Evolutionary conservation across 345 rosid species (phyloP).

Genomic region (Gossypium australe): DNA sequence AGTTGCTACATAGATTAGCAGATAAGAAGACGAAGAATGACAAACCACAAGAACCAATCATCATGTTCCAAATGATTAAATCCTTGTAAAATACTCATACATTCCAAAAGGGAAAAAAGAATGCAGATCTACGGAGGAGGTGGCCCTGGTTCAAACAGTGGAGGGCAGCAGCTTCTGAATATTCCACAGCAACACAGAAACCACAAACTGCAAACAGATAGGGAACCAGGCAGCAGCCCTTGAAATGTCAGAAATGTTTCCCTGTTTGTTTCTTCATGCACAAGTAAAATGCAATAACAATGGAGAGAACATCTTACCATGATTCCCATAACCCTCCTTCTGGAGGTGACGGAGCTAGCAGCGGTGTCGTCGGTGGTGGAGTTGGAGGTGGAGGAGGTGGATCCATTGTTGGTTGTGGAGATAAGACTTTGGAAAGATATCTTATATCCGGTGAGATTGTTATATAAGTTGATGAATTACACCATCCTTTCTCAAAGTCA

Average conservation of each 20-base stretch:
- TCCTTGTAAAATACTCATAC: not conserved
- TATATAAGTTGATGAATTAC: not conserved
- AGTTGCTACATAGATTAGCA: not conserved
- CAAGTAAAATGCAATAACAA: not conserved
- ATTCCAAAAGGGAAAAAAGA: not conserved
- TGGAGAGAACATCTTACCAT: slow-evolving; percentile 27
- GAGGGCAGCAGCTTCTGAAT: slow-evolving; percentile 49
- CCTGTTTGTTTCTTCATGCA: not conserved
- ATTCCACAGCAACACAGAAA: slow-evolving; percentile 52
- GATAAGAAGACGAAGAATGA: not conserved
- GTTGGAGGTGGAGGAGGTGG: slow-evolving; percentile 16
- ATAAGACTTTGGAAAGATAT: not conserved
- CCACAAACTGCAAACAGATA: slow-evolving; percentile 39
- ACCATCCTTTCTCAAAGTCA: slow-evolving; percentile 12
- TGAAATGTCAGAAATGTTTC: not conserved
- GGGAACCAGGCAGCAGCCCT: not conserved
- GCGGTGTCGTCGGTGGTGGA: slow-evolving; percentile 35
- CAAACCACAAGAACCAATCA: not conserved
- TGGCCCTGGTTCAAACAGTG: slow-evolving; percentile 45
- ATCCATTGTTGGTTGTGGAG: slow-evolving; percentile 12
- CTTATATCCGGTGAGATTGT: not conserved
- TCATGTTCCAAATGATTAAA: not conserved
- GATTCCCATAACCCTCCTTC: slow-evolving; percentile 2
- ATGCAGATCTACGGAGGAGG: slow-evolving; percentile 31
- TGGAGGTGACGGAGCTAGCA: slow-evolving; percentile 22